Evolutionary conservation across 140 eudicot genomes (phyloP).

Genomic region (Oenanthe javanica): DNA sequence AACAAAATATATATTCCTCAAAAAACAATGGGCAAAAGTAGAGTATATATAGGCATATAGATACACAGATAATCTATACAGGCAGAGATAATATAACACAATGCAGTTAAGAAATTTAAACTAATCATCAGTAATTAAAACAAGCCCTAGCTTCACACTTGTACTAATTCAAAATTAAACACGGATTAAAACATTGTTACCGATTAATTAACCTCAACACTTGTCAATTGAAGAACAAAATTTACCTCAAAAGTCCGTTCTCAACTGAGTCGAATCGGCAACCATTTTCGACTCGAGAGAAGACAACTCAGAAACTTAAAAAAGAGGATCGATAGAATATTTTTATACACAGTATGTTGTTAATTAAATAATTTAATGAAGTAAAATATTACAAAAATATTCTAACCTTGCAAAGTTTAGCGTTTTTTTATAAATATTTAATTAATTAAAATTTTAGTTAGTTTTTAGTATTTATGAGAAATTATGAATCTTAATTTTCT

Average conservation of each 20-base stretch:
- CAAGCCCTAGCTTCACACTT: neutral
- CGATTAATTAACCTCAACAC: neutral
- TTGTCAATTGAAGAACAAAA: neutral
- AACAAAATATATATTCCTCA: no score
- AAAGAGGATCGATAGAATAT: no score
- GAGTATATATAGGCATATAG: no score
- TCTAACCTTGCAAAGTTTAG: no score
- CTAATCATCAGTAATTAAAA: neutral
- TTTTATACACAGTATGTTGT: no score
- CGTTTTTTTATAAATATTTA: no score
- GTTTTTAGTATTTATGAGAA: no score
- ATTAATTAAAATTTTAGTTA: no score
- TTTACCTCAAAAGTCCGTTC: neutral
- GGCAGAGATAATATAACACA: neutral
- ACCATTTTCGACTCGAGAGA: neutral
- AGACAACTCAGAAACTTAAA: neutral
- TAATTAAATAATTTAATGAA: no score
- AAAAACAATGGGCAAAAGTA: no score
- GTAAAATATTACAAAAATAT: no score
- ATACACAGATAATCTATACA: neutral
- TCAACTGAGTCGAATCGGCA: neutral
- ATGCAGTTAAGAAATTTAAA: neutral
- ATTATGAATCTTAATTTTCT: no score
- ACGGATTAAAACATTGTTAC: neutral
- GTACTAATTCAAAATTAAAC: neutral